phyloP scores from a whole-genome alignment of 495 filamentous ascomycete genomes.

The Penicillium ochrochloron region DNA sequence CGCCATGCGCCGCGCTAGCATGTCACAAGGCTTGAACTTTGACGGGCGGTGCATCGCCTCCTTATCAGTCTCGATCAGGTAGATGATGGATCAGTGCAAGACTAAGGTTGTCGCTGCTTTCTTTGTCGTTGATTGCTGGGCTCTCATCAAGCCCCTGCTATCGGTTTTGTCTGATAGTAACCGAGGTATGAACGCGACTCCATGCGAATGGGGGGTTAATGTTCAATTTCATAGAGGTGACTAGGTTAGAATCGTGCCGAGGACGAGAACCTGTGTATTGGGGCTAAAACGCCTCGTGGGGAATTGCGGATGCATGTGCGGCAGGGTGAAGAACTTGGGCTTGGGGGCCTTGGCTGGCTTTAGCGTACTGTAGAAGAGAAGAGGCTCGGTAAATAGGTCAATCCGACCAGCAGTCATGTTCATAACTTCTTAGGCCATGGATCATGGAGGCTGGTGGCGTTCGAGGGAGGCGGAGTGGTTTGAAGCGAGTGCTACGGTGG shows the following conservation, averaged over 20 bases:
- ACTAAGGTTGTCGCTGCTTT: background rate
- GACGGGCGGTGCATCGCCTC: too few species aligned
- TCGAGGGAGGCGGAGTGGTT: background rate
- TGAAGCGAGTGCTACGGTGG: background rate
- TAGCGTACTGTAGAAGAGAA: too few species aligned
- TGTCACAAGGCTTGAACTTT: background rate
- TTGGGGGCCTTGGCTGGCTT: too few species aligned
- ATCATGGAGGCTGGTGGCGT: background rate
- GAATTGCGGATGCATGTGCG: background rate
- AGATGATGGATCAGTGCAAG: background rate
- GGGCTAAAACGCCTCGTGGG: too few species aligned
- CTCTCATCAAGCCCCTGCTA: too few species aligned
- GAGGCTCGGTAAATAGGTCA: background rate
- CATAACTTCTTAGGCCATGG: background rate
- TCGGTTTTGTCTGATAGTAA: too few species aligned
- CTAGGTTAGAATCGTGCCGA: too few species aligned
- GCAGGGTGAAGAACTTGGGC: background rate
- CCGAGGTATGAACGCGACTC: too few species aligned
- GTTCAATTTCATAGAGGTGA: too few species aligned
- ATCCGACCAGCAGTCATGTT: background rate
- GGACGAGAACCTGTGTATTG: too few species aligned
- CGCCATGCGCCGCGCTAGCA: background rate
- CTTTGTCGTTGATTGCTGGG: background rate
- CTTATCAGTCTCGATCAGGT: background rate
- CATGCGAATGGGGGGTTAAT: too few species aligned